Evolutionary conservation across 345 rosid genomes (phyloP), one percentile per base, ranked within the genome.

Genomic region (Leavenworthia alabamica): DNA sequence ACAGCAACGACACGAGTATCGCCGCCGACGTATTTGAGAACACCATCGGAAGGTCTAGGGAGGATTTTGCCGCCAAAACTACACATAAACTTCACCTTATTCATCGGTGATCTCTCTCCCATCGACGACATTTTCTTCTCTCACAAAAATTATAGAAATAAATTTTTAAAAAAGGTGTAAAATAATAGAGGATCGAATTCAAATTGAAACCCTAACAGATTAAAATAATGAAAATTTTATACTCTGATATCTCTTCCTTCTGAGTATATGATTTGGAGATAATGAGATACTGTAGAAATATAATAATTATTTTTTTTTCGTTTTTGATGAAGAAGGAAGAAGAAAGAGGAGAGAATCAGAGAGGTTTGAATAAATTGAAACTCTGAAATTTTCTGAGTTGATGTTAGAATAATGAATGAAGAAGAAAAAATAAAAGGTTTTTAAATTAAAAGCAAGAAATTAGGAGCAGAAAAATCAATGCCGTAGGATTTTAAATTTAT

Each of bases 21-120:
- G 1, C 98, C 96, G 13, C 98, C 96, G 33, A 85, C 82, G 44
- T 93, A 93, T 73, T 86, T 93, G 66, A 93, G 94, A 17, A 73
- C 54, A 2, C 88, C 88, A 6, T 86, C 99, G 11, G 50, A 48
- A 7, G 81, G 80, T 35, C 90, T 75, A 3, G 88, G 89, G 71
- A 89, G 57, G 57, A 93, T 93, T 76, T 79, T 86, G 47, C 99
- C 99, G 57, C 97, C 97, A 68, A 81, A 78, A 73, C 97, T 89
- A 70, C 93, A 89, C 57, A 86, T 60, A 31, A 93, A 83, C 79
- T 93, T 93, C 27, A 85, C 75, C 73, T 75, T 79, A 41, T 10
- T 66, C 57, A 4, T 74, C 15, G 86, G 80, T 7, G 83, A 58
- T 68, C 13, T 56, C 24, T 56, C 64, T 39, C 64, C 58, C 45